phyloP scores from a whole-genome alignment of 768 basidiomycete species.

The Kwoniella botswanensis region DNA sequence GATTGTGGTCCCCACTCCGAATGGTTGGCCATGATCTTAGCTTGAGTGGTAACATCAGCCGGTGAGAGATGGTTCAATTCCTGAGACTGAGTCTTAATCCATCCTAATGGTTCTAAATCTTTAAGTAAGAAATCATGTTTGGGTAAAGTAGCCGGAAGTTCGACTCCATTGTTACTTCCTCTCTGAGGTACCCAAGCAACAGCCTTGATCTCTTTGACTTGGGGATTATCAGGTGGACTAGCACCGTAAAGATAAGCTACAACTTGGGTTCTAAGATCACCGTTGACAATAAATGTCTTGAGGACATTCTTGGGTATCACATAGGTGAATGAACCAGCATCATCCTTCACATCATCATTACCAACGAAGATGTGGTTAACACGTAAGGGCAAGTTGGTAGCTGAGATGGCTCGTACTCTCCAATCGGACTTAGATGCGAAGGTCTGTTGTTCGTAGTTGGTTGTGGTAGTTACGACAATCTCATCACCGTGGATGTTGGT shows the following conservation, averaged over 20 bases:
- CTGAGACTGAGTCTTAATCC: constrained; percentile 90
- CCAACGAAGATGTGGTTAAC: constrained; percentile 98
- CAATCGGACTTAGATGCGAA: constrained; percentile 99
- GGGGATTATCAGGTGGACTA: constrained; percentile 93
- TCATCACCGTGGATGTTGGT: constrained; percentile 97
- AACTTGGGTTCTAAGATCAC: constrained; percentile 94
- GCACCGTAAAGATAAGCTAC: constrained; percentile 91
- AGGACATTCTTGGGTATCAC: constrained; percentile 97
- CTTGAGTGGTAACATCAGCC: constrained; percentile 89
- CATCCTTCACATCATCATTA: constrained; percentile 98
- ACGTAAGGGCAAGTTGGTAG: constrained; percentile 92
- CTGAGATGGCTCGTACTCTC: constrained; percentile 97
- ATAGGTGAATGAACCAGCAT: constrained; percentile 90
- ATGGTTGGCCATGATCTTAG: constrained; percentile 95
- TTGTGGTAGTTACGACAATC: constrained; percentile 93
- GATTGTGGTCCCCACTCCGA: constrained; percentile 92
- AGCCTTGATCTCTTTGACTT: constrained; percentile 97
- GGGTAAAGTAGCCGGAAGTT: constrained; percentile 85
- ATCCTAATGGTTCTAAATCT: constrained; percentile 91
- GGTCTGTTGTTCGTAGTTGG: constrained; percentile 97
- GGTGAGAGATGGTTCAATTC: constrained; percentile 92
- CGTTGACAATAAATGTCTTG: constrained; percentile 87
- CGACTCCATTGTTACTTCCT: constrained; percentile 91
- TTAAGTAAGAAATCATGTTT: constrained; percentile 94
- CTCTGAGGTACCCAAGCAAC: constrained; percentile 97